Percentiles rank a stretch among this genome's conserved stretches.
phyloP scores from a whole-genome alignment of 2,329 filamentous ascomycete genomes.

The Capronia americana region DNA sequence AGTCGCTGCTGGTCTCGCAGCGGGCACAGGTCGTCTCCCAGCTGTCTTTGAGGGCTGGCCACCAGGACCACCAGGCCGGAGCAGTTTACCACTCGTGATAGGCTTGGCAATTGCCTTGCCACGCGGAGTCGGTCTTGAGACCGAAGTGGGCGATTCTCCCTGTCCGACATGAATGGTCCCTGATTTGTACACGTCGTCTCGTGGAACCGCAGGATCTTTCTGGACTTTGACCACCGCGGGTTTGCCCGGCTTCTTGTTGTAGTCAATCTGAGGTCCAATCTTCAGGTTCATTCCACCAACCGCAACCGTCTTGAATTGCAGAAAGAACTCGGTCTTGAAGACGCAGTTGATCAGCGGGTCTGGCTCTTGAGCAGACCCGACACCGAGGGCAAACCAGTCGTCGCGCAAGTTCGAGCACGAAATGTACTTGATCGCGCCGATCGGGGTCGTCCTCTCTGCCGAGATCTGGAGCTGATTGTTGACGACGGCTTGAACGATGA shows the following conservation, averaged over 20 bases:
- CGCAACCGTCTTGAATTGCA: slow-evolving; percentile 81
- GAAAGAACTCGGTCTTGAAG: slow-evolving; percentile 97
- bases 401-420: slow-evolving; percentile 81
- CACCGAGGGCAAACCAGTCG: slow-evolving; percentile 94
- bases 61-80: slow-evolving; percentile 85
- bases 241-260: slow-evolving; percentile 97
- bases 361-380: slow-evolving; percentile 87
- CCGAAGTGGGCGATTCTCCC: slow-evolving; percentile 82
- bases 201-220: slow-evolving; percentile 77
- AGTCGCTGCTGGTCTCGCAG: slow-evolving; percentile 45
- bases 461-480: slow-evolving; percentile 82
- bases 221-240: slow-evolving; percentile 84
- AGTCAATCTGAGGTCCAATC: slow-evolving; percentile 84
- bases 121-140: slow-evolving; percentile 83
- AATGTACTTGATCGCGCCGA: slow-evolving; percentile 88
- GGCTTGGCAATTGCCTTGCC: slow-evolving; percentile 86
- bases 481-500: slow-evolving; percentile 81
- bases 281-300: slow-evolving; percentile 81
- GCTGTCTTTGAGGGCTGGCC: slow-evolving; percentile 73
- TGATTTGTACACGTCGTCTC: slow-evolving; percentile 91
- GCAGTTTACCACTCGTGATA: slow-evolving; percentile 90
- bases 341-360: slow-evolving; percentile 94
- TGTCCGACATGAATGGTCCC: slow-evolving; percentile 83
- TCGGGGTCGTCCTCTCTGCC: slow-evolving; percentile 78
- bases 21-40: slow-evolving; percentile 43